Base-by-base conservation (phyloP, 441 rosid species). In the Metrosideros polymorpha region DNA sequence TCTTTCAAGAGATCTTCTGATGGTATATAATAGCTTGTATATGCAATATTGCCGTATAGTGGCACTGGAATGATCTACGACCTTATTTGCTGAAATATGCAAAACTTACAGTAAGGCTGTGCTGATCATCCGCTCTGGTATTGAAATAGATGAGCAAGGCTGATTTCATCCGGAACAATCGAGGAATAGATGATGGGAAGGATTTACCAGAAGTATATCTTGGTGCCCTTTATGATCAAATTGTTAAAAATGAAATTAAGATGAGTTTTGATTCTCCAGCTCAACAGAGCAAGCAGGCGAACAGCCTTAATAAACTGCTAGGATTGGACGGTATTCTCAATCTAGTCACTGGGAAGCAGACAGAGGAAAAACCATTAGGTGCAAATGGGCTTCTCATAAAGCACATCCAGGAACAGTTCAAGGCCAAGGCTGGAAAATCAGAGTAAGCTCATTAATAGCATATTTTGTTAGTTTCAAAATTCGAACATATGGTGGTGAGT, bases 171-270 rank as follows among this genome's bases (percentile, higher is more conserved):
- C 90, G 94, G 88, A 96, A 98, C 91, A 96, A 96, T 87, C 94
- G 97, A 90, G 99, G 99, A 90, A 98, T 98, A 89, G 96, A 98
- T 91, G 95, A 94, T 89, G 99, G 99, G 89, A 96, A 98, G 93
- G 99, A 98, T 92, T 93, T 98, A 87, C 95, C 99, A 83, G 99
- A 96, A 92, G 98, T 94, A 82, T 96, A 93, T 91, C 94, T 98
- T 56, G 92, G 98, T 85, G 88, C 93, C 85, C 90, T 96, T 27
- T 98, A 96, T 93, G 98, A 98, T 90, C 94, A 95, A 87, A 94
- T 96, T 90, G 98, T 95, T 88, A 95, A 92, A 93, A 90, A 98
- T 90, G 99, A 98, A 93, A 98, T 95, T 82, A 95, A 95, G 92
- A 98, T 98, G 96, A 94, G 90, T 84, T 93, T 95, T 82, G 96